phyloP scores from a whole-genome alignment of 2,329 filamentous ascomycete genomes.

The Aspergillus latus region DNA sequence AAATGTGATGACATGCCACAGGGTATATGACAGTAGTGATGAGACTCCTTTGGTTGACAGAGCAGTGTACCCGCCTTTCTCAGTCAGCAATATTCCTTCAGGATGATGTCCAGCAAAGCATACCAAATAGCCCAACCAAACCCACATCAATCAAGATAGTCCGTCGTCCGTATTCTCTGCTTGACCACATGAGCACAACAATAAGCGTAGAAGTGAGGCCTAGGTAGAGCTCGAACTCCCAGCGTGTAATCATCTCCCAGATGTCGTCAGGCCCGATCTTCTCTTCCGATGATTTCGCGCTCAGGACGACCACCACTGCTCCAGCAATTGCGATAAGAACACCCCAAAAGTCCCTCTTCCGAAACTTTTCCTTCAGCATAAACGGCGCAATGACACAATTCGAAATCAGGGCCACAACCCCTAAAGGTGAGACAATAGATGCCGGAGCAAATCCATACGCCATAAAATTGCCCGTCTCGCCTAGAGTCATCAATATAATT shows the following conservation, averaged over 20 bases:
- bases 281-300: constrained; percentile 82
- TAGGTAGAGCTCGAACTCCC: constrained; percentile 89
- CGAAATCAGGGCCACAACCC: constrained; percentile 93
- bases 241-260: constrained; percentile 80
- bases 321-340: constrained; percentile 84
- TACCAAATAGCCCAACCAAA: constrained; percentile 89
- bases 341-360: constrained; percentile 79
- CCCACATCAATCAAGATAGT: constrained; percentile 91
- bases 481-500: constrained; percentile 86
- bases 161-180: constrained; percentile 76
- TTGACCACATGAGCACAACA: constrained; percentile 73
- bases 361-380: constrained; percentile 88
- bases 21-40: constrained; percentile 86
- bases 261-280: constrained; percentile 90
- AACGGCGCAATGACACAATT: constrained; percentile 96
- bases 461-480: constrained; percentile 93
- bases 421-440: constrained; percentile 92
- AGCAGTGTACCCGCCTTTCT: constrained; percentile 85
- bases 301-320: constrained; percentile 88
- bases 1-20: constrained; percentile 85
- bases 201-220: constrained; percentile 74
- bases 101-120: background rate
- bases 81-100: constrained; percentile 17
- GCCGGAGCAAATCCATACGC: constrained; percentile 97
- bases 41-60: constrained; percentile 95